Conservation (phyloP, 2,329 filamentous ascomycete species). For the Coleophoma crateriformis region DNA sequence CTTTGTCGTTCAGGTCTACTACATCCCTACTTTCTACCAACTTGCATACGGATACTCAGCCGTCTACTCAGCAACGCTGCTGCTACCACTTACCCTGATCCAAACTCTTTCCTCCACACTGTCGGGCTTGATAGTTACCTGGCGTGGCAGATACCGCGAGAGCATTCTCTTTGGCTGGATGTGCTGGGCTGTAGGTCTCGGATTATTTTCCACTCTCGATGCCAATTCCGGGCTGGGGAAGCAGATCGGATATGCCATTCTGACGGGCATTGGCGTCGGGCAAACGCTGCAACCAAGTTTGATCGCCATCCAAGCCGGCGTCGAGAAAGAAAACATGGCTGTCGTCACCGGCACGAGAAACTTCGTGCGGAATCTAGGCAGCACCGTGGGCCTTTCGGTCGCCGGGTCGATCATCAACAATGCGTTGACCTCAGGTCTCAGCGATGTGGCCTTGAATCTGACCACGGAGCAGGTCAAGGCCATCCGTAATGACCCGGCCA, state of each 20-base stretch:
- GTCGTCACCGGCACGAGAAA: constrained; percentile 29
- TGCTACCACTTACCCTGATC: constrained; percentile 37
- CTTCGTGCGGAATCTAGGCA: constrained; percentile 35
- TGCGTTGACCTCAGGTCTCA: constrained; percentile 7
- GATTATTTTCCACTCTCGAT: constrained; percentile 46
- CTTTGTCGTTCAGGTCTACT: constrained; percentile 50
- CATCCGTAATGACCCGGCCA: neutral
- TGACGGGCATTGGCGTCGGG: constrained; percentile 46
- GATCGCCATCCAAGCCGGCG: constrained; percentile 33
- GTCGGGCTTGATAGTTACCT: constrained; percentile 46
- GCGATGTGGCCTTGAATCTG: constrained; percentile 21
- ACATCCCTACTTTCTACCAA: constrained; percentile 31
- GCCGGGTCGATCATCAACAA: constrained; percentile 33
- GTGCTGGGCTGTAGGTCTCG: constrained; percentile 45
- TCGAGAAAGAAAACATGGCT: constrained; percentile 32
- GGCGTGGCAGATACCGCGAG: constrained; percentile 46
- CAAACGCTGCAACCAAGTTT: constrained; percentile 44
- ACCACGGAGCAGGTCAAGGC: constrained; percentile 13
- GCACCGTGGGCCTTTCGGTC: constrained; percentile 33
- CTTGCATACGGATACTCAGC: constrained; percentile 37
- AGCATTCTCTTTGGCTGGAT: constrained; percentile 48
- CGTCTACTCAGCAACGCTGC: constrained; percentile 34
- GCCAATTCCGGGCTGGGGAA: constrained; percentile 41
- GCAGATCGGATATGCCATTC: constrained; percentile 46
- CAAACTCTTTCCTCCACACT: constrained; percentile 41